Evolutionary conservation across 2,329 filamentous ascomycete genomes (phyloP).

Genomic region (Epicoccum sorghinum): DNA sequence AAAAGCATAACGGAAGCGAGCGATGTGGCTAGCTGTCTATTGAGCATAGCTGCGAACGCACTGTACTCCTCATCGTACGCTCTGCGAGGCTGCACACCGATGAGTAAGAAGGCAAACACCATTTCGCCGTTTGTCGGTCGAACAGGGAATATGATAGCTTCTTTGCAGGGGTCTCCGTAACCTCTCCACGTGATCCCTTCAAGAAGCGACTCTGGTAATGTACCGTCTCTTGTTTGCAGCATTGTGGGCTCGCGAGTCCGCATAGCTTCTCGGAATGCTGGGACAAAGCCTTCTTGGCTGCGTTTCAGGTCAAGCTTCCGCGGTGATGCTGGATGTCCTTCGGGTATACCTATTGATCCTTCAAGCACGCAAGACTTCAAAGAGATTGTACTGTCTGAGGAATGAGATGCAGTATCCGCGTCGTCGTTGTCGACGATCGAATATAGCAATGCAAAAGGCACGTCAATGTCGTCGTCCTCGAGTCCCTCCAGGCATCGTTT

Average conservation of each 20-base stretch:
- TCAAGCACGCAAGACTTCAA: slow-evolving; percentile 40
- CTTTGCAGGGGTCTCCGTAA: slow-evolving; percentile 40
- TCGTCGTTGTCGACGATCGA: slow-evolving; percentile 39
- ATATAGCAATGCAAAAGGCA: slow-evolving; percentile 43
- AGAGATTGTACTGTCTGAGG: slow-evolving; percentile 35
- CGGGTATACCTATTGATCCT: slow-evolving; percentile 41
- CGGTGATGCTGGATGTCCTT: slow-evolving; percentile 37
- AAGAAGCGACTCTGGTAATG: slow-evolving; percentile 33
- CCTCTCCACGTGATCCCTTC: slow-evolving; percentile 43
- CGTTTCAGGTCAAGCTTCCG: slow-evolving; percentile 36
- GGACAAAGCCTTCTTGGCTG: slow-evolving; percentile 38
- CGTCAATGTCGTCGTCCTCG: slow-evolving; percentile 45
- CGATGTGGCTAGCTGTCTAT: slow-evolving; percentile 42
- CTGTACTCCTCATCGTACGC: slow-evolving; percentile 44
- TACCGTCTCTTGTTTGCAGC: slow-evolving; percentile 34
- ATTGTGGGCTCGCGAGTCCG: slow-evolving; percentile 38
- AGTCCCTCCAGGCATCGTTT: slow-evolving; percentile 57
- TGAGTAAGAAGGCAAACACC: slow-evolving; percentile 39
- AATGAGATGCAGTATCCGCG: slow-evolving; percentile 31
- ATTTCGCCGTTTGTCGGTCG: slow-evolving; percentile 38
- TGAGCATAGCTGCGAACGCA: slow-evolving; percentile 39
- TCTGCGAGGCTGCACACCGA: slow-evolving; percentile 42
- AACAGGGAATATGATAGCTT: slow-evolving; percentile 43
- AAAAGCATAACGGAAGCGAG: slow-evolving; percentile 43
- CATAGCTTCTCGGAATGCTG: slow-evolving; percentile 44